Percentiles rank a stretch among this genome's conserved stretches.
Evolutionary conservation across 345 rosid species (phyloP).

Genomic region (Hirschfeldia incana): DNA sequence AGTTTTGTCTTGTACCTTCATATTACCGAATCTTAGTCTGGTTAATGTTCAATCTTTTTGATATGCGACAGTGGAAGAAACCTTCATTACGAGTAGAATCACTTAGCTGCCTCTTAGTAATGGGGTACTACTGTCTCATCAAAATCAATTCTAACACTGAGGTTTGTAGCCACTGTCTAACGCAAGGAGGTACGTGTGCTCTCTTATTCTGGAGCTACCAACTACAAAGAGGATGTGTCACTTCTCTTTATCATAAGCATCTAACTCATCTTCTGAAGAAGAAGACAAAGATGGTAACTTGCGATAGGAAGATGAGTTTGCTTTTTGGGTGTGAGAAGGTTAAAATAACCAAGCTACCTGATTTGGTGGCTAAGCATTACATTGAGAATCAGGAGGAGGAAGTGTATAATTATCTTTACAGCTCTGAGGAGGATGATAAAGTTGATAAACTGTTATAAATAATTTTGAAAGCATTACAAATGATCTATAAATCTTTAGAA

Average conservation of each 20-base stretch:
- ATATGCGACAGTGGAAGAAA: too few species aligned
- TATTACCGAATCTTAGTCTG: neutral
- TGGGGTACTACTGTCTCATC: neutral
- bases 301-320: slow-evolving; percentile 51
- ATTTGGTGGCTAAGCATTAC: slow-evolving; percentile 61
- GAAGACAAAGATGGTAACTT: slow-evolving; percentile 44
- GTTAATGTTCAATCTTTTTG: neutral
- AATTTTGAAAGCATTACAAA: too few species aligned
- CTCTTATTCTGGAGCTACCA: too few species aligned
- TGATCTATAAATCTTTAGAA: too few species aligned
- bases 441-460: too few species aligned
- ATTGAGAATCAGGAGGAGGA: slow-evolving; percentile 54
- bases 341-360: slow-evolving; percentile 46
- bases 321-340: slow-evolving; percentile 59
- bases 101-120: neutral
- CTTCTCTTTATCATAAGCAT: too few species aligned
- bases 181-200: too few species aligned
- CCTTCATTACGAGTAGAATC: too few species aligned
- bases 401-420: neutral
- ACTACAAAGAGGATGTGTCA: too few species aligned
- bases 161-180: too few species aligned
- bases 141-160: neutral
- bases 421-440: too few species aligned
- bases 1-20: neutral
- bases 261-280: neutral